Evolutionary conservation across 495 filamentous ascomycete genomes (phyloP), one percentile per base, ranked within the genome.

Genomic region (Thermothielavioides terrestris): DNA sequence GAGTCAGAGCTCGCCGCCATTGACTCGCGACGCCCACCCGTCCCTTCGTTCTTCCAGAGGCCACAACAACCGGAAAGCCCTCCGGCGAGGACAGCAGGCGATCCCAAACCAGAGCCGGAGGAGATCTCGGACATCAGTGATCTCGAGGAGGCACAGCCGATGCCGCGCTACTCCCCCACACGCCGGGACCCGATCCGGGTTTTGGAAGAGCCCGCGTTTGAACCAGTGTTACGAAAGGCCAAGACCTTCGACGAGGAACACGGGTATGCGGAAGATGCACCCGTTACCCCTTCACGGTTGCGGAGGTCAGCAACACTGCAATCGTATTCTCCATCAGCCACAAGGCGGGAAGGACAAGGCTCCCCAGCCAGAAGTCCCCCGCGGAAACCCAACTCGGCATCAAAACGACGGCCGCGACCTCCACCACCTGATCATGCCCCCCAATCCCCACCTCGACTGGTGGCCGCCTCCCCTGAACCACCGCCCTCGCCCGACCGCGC

Each of bases 101-200:
- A 52, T 12, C 23, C 31, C 2, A 47, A 47, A 23, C 34, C 46
- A 1, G 55, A 59, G 11, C 30, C 48, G 2, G 72, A 73, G 9
- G 56, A 60, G 6, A 63, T 75, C 31, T 74, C 71, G 7, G 70
- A 74, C 34, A 62, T 76, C 25, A 71, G 68, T 42, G 71, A 74
- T 26, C 53, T 64, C 42, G 71, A 73, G 49, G 63, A 72, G 3
- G 62, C 72, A 22, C 57, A 62, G 1, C 32, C 48, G 2, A 35
- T 41, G 3, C 9, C 26, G 0, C 57, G 52, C 11, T 45, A 35
- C 17, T 55, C 48, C 8, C 57, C 59, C 14, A 49, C 30, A 9
- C 57, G 50, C 7, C 50, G 56, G 8, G 43, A 49, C n/a, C 43
- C 53, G 8, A 46, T 51, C 41, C 46, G 36, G 30, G 46, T 48